A percentile compares a stretch with the other conserved stretches of the same genome.
Evolutionary conservation across 371 early-diverging fungal genomes (phyloP).

Genomic region (Circinella umbellata): DNA sequence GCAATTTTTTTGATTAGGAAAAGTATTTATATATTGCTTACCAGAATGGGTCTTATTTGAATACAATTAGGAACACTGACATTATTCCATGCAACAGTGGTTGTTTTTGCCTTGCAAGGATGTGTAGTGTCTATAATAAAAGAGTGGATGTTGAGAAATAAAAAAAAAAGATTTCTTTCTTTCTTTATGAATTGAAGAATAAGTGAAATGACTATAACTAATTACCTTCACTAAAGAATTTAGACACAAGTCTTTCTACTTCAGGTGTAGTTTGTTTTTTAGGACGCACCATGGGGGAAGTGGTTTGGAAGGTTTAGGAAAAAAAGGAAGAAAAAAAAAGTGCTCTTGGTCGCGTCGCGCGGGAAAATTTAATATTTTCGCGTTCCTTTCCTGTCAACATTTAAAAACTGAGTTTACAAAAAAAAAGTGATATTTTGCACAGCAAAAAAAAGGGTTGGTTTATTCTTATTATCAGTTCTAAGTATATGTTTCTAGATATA

Average conservation of each 20-base stretch:
- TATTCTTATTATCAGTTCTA: too few relatives aligned
- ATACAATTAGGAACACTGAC: constrained; percentile 28
- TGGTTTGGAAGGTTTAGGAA: background rate
- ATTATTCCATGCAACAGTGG: constrained; percentile 18
- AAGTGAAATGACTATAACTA: background rate
- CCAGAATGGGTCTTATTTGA: constrained; percentile 30
- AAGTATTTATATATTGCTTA: constrained; percentile 6
- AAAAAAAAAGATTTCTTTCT: background rate
- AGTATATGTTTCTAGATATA: background rate
- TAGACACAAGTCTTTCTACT: constrained; percentile 42
- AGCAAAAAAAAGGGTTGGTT: too few relatives aligned
- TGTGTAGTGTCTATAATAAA: constrained; percentile 3
- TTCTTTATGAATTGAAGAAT: too few relatives aligned
- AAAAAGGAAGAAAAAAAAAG: background rate
- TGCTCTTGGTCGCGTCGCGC: background rate
- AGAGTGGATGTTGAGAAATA: background rate
- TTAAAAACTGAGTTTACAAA: too few relatives aligned
- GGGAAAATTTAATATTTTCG: background rate
- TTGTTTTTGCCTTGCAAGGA: constrained; percentile 9
- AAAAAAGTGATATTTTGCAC: too few relatives aligned
- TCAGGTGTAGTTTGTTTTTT: constrained; percentile 41
- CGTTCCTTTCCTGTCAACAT: background rate
- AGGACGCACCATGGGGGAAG: constrained; percentile 26
- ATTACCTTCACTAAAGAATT: constrained; percentile 51
- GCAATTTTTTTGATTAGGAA: too few relatives aligned